phyloP scores from a whole-genome alignment of 495 filamentous ascomycete species.

The Penicillium paxilli region DNA sequence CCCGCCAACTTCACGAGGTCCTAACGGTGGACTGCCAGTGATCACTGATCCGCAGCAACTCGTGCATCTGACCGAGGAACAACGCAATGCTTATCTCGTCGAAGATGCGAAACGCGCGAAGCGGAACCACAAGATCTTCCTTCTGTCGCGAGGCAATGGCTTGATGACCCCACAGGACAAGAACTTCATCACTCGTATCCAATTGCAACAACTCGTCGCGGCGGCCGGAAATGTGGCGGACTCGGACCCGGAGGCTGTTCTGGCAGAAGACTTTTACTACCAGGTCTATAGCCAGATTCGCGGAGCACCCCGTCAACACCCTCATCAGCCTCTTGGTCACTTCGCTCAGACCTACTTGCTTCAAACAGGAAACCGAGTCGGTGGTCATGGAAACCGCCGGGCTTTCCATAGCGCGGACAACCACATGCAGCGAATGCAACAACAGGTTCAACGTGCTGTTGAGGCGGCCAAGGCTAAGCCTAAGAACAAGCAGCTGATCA shows the following conservation, averaged over 20 bases:
- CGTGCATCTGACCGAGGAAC: slow-evolving; percentile 72
- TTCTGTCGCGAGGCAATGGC: slow-evolving; percentile 91
- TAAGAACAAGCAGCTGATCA: slow-evolving; percentile 96
- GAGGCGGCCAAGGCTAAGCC: slow-evolving; percentile 96
- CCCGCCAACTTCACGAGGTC: slow-evolving; percentile 22
- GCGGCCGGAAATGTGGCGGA: slow-evolving; percentile 85
- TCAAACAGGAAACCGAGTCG: slow-evolving; percentile 80
- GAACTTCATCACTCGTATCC: slow-evolving; percentile 97
- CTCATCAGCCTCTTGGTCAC: slow-evolving; percentile 86
- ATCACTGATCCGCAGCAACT: slow-evolving; percentile 75
- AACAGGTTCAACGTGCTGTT: slow-evolving; percentile 95
- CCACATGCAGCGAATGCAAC: slow-evolving; percentile 98
- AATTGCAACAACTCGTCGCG: slow-evolving; percentile 92
- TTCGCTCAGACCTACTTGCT: slow-evolving; percentile 98
- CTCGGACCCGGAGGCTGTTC: slow-evolving; percentile 71
- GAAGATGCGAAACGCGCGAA: slow-evolving; percentile 96
- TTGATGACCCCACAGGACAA: slow-evolving; percentile 99
- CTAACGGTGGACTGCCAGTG: slow-evolving; percentile 43
- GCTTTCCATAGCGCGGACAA: slow-evolving; percentile 82
- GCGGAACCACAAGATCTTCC: slow-evolving; percentile 96
- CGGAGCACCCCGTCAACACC: slow-evolving; percentile 80
- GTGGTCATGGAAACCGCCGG: slow-evolving; percentile 60
- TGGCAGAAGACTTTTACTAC: slow-evolving; percentile 96
- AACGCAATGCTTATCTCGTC: slow-evolving; percentile 73
- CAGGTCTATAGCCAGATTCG: slow-evolving; percentile 95